phyloP scores from a whole-genome alignment of 495 filamentous ascomycete species.

The Chaetomium fimeti region DNA sequence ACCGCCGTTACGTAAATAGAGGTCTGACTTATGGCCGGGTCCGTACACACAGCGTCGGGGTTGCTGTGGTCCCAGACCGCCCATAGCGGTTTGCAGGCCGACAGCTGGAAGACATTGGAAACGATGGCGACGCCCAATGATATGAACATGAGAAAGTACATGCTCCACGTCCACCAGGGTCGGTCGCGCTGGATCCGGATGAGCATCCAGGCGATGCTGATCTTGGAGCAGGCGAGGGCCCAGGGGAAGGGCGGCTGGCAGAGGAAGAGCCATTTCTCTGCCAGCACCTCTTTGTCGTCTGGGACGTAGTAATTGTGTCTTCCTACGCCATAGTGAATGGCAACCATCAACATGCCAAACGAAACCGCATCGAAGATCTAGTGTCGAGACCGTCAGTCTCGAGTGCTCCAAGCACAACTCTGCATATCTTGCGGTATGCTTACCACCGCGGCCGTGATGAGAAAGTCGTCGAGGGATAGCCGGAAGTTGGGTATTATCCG shows the following conservation, averaged over 20 bases:
- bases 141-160: conserved; percentile 8
- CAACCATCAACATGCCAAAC: neutral
- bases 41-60: neutral
- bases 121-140: neutral
- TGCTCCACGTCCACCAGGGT: conserved; percentile 2
- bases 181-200: conserved; percentile 5
- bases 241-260: conserved; percentile 5
- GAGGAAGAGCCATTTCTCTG: conserved; percentile 6
- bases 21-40: neutral
- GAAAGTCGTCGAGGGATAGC: neutral
- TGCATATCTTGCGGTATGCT: neutral
- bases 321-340: neutral
- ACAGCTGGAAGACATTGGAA: conserved; percentile 3
- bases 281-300: neutral
- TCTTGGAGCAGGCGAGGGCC: conserved; percentile 2
- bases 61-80: conserved; percentile 8
- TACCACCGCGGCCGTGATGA: neutral
- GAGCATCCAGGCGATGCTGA: conserved; percentile 8
- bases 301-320: conserved; percentile 5
- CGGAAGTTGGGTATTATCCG: neutral
- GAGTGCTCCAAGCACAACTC: neutral
- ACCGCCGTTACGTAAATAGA: neutral
- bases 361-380: conserved; percentile 2
- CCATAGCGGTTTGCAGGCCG: neutral
- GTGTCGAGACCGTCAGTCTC: neutral